Base-by-base conservation (phyloP, 2,329 filamentous ascomycete genomes). In the Venturia aucupariae region DNA sequence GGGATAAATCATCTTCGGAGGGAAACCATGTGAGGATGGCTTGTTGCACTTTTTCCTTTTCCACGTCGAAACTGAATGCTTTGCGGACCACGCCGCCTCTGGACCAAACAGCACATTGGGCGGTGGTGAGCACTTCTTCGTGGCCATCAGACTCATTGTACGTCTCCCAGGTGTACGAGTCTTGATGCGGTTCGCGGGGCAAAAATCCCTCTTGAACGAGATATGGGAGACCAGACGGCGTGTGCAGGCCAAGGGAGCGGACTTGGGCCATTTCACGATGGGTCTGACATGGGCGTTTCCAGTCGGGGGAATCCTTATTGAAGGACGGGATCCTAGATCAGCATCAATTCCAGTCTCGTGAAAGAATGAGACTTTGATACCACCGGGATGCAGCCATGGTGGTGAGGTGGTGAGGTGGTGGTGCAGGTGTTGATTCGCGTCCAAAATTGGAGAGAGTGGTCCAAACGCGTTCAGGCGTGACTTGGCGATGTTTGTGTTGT, bases 221-320 rank as follows among this genome's bases (percentile, higher is more conserved):
- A 79, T 94, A 91, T 67, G 85, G 86, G 68, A 97, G 82, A 68
- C 89, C 92, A 67, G 89, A 85, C 66, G 95, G 92, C 78, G 89
- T 87, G 80, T 97, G 93, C 72, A 96, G 82, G 75, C 94, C 94
- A 72, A 97, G 84, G 68, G 93, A 97, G 76, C 86, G 90, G 77
- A 97, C 86, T 73, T 89, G 87, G 70, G 93, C 93, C 95, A 99
- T 99, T 30, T 54, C 35, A 19, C 35, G 59, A 41, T 41, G 35
- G 27, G 59, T 44, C n/a, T 22, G 39, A 42, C n/a, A 39, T 39
- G 32, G 57, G 38, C 27, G 32, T 39, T 27, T 35, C n/a, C n/a
- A n/a, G n/a, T n/a, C n/a, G 57, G 32, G 38, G 11, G 57, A 7
- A 24, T 17, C 22, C n/a, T 60, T 60, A 13, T 13, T n/a, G 3